Percentiles rank a stretch among this genome's conserved stretches.
These are phyloP conservation scores for Yarrowia bubula DNA, from an alignment of 805 yeast species.

Conservation along the genomic window DNA sequence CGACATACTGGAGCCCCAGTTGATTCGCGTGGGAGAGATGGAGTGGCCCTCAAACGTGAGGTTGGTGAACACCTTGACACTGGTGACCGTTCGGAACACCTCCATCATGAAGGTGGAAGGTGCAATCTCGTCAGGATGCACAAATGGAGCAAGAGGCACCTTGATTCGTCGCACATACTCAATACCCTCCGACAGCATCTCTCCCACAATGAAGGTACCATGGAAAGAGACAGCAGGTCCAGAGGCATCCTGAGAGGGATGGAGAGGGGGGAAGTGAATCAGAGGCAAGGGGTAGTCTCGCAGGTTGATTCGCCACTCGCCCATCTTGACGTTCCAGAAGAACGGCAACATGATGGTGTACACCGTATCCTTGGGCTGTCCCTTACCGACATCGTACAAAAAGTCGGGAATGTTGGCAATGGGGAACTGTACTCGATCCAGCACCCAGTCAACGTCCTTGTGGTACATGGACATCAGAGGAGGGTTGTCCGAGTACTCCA, in stretches of 20 bases:
- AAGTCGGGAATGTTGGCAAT: conserved; percentile 56
- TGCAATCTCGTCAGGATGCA: conserved; percentile 38
- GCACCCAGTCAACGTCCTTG: conserved; percentile 48
- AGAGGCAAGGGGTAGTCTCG: conserved; percentile 88
- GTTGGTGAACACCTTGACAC: conserved; percentile 69
- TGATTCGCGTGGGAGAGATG: conserved; percentile 57
- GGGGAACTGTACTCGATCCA: conserved; percentile 54
- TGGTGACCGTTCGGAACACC: conserved; percentile 72
- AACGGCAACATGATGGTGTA: conserved; percentile 71
- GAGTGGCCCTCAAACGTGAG: conserved; percentile 57
- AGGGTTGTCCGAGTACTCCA: conserved; percentile 50
- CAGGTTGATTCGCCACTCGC: conserved; percentile 66
- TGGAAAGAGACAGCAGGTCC: conserved; percentile 44
- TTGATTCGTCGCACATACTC: conserved; percentile 57
- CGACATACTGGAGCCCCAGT: conserved; percentile 83
- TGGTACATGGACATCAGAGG: conserved; percentile 54
- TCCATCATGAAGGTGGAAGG: conserved; percentile 53
- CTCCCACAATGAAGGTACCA: conserved; percentile 71
- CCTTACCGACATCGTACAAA: conserved; percentile 72
- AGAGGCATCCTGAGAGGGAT: conserved; percentile 39
- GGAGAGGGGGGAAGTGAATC: conserved; percentile 61
- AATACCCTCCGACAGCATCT: conserved; percentile 52
- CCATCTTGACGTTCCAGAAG: conserved; percentile 52
- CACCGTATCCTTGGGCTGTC: conserved; percentile 67
- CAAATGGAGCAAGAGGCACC: conserved; percentile 57